Conservation (phyloP, 2,329 filamentous ascomycete species). For the Ustulina deusta region DNA sequence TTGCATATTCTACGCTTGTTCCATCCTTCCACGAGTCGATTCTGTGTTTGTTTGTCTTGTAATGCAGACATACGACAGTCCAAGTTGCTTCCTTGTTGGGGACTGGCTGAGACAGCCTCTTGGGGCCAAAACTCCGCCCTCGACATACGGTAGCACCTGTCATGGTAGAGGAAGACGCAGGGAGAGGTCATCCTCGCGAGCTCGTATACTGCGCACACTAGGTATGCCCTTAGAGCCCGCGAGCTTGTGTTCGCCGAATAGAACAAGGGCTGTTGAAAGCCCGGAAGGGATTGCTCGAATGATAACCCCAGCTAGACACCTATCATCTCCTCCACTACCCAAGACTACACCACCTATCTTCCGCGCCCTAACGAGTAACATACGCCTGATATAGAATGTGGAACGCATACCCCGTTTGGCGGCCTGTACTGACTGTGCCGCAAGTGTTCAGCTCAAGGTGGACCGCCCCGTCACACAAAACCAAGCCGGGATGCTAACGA, state of each 20-base stretch:
- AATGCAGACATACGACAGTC: background rate
- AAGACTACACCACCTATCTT: conserved; percentile 1
- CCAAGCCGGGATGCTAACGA: conserved; percentile 7
- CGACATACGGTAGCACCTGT: conserved; percentile 10
- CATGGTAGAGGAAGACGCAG: conserved; percentile 1
- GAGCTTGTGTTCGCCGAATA: conserved; percentile 22
- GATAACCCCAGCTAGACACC: conserved; percentile 18
- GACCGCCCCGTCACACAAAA: conserved; percentile 14
- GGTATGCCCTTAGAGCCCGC: conserved; percentile 10
- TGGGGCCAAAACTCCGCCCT: conserved; percentile 16
- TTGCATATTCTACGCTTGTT: conserved; percentile 34
- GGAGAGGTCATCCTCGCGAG: conserved; percentile 12
- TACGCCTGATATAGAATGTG: conserved; percentile 35
- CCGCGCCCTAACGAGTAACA: conserved; percentile 6
- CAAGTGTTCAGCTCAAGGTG: conserved; percentile 27
- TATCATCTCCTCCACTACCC: conserved; percentile 18
- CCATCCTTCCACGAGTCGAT: conserved; percentile 25
- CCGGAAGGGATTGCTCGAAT: conserved; percentile 35
- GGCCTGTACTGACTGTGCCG: conserved; percentile 28
- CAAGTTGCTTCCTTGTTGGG: background rate
- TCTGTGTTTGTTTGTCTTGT: background rate
- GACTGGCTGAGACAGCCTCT: conserved; percentile 13
- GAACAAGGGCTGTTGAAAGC: conserved; percentile 25
- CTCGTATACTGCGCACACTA: background rate
- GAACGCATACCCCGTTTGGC: conserved; percentile 31